Conservation (phyloP, 2,329 filamentous ascomycete genomes). For the Trichothecium roseum region DNA sequence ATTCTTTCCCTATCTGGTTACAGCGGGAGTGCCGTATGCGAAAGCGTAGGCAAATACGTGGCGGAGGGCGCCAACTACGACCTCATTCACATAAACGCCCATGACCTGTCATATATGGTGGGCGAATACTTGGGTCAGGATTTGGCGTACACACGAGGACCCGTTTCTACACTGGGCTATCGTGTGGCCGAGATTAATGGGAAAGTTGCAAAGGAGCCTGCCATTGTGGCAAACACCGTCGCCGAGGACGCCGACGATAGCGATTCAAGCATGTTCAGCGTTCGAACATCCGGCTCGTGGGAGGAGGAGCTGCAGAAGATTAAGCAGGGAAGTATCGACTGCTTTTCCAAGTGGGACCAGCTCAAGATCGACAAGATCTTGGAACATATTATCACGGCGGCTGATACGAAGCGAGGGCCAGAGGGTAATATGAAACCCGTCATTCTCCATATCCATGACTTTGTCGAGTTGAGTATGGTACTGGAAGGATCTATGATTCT, state of each 20-base stretch:
- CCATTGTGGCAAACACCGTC: slow-evolving; percentile 16
- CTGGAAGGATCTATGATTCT: slow-evolving; percentile 61
- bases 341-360: slow-evolving; percentile 44
- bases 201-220: slow-evolving; percentile 36
- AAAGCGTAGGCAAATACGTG: slow-evolving; percentile 46
- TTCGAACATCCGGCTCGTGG: slow-evolving; percentile 16
- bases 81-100: slow-evolving; percentile 33
- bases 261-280: slow-evolving; percentile 19
- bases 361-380: slow-evolving; percentile 49
- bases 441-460: slow-evolving; percentile 72
- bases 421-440: slow-evolving; percentile 29
- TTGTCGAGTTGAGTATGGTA: slow-evolving; percentile 64
- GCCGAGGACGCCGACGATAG: slow-evolving; percentile 24
- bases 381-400: slow-evolving; percentile 38
- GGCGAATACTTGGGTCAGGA: slow-evolving; percentile 61
- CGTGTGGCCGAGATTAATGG: slow-evolving; percentile 44
- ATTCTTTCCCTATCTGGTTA: slow-evolving; percentile 27
- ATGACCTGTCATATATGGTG: slow-evolving; percentile 59
- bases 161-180: slow-evolving; percentile 45
- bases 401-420: slow-evolving; percentile 13
- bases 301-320: slow-evolving; percentile 35
- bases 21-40: slow-evolving; percentile 24
- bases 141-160: slow-evolving; percentile 33
- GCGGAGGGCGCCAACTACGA: too few relatives aligned
- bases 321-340: slow-evolving; percentile 24